Conservation (phyloP, 768 basidiomycete genomes). For the Calocybe cyanea region DNA sequence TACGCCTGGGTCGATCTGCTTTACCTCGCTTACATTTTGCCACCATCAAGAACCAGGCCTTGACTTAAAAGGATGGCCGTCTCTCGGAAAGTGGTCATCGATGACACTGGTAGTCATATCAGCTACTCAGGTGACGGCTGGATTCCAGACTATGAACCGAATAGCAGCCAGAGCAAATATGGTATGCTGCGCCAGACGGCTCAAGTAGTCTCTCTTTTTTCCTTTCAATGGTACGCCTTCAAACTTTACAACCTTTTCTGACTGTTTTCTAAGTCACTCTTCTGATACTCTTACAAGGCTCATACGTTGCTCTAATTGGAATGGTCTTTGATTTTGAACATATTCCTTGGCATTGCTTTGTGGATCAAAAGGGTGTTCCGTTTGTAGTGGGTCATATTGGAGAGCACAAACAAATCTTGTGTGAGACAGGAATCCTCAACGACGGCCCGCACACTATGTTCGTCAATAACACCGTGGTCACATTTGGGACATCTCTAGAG, state of each 20-base stretch:
- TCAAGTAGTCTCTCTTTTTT: conserved; percentile 24
- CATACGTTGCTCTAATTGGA: conserved; percentile 15
- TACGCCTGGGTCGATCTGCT: too few relatives aligned
- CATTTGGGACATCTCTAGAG: conserved; percentile 3
- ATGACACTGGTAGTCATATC: conserved; percentile 28
- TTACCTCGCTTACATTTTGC: not conserved
- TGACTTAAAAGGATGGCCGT: too few relatives aligned
- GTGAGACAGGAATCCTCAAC: not conserved
- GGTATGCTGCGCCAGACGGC: conserved; percentile 23
- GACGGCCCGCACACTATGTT: not conserved
- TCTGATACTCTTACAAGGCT: conserved; percentile 1
- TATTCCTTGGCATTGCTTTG: conserved; percentile 21
- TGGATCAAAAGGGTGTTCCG: conserved; percentile 18
- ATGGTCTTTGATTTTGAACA: conserved; percentile 14
- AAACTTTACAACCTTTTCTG: not conserved
- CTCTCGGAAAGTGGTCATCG: conserved; percentile 19
- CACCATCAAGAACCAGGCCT: not conserved
- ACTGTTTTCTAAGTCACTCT: too few relatives aligned
- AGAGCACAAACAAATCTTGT: not conserved
- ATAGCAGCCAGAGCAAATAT: conserved; percentile 24
- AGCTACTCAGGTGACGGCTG: conserved; percentile 20
- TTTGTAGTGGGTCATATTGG: too few relatives aligned
- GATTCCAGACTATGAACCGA: conserved; percentile 22
- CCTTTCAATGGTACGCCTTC: conserved; percentile 24
- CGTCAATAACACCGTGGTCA: not conserved